These are phyloP conservation scores for Cucurbita maxima DNA, from an alignment of 306 rosid species.

Conservation along the genomic window DNA sequence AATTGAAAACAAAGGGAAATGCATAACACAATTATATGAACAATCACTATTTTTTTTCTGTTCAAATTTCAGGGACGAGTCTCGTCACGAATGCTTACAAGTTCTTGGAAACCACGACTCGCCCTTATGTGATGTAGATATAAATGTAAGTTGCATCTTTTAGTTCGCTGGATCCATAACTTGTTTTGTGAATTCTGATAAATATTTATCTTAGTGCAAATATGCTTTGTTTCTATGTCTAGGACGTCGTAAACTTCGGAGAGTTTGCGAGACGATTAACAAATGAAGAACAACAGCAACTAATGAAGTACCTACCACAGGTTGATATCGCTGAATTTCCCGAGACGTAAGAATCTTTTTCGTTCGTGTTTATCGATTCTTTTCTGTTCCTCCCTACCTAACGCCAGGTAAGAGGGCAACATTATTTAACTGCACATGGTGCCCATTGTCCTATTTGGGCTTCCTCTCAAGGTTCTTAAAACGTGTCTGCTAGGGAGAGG, in stretches of 20 bases:
- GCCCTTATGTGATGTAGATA: conserved; percentile 48
- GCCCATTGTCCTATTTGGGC: not conserved
- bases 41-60: conserved; percentile 13
- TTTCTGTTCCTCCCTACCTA: not conserved
- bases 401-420: not conserved
- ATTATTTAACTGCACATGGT: not conserved
- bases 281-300: conserved; percentile 73
- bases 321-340: conserved; percentile 63
- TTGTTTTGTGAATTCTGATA: not conserved
- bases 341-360: conserved; percentile 45
- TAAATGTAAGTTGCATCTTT: conserved; percentile 43
- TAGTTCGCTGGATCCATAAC: not conserved
- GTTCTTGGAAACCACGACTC: conserved; percentile 65
- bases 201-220: not conserved
- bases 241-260: conserved; percentile 69
- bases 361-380: not conserved
- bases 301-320: conserved; percentile 62
- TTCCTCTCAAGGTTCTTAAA: too few species aligned
- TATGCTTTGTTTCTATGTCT: conserved; percentile 2
- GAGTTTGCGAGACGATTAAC: conserved; percentile 68
- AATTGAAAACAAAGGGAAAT: not conserved
- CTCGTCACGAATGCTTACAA: conserved; percentile 55
- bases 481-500: too few species aligned
- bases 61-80: conserved; percentile 54
- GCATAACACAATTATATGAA: not conserved